Evolutionary conservation across 345 rosid species (phyloP).

Genomic region (Arabidopsis arenosa): DNA sequence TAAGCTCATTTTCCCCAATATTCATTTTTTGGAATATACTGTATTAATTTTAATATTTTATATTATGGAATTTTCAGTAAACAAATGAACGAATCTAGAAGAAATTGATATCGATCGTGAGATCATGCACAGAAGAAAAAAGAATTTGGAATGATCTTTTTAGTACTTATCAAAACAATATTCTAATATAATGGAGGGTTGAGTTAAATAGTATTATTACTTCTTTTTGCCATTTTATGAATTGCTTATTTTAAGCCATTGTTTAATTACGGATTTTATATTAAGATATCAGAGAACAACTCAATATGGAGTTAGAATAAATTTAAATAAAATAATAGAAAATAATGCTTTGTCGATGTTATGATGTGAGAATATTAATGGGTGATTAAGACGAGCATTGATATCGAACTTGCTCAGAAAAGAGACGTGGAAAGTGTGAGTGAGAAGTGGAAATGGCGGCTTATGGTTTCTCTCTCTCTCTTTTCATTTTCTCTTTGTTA

Average conservation of each 20-base stretch:
- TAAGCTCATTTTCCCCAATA: conserved; percentile 6
- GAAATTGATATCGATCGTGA: background rate
- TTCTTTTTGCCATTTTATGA: background rate
- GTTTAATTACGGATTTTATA: background rate
- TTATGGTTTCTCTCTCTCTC: conserved; percentile 12
- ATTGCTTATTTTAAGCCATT: background rate
- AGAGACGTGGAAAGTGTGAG: conserved; percentile 37
- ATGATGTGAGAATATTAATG: conserved; percentile 40
- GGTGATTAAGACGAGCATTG: conserved; percentile 44
- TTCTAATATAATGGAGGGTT: conserved; percentile 5
- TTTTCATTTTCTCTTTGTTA: background rate
- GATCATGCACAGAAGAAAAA: conserved; percentile 3
- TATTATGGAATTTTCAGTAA: background rate
- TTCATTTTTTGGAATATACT: background rate
- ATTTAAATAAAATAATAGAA: conserved; percentile 5
- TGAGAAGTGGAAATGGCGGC: conserved; percentile 48
- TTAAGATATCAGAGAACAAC: conserved; percentile 15
- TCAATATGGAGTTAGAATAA: conserved; percentile 25
- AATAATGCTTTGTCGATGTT: conserved; percentile 21
- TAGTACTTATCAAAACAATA: background rate
- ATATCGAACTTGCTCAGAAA: conserved; percentile 27
- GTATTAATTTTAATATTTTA: background rate
- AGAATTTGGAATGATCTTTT: background rate
- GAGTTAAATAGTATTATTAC: conserved; percentile 10
- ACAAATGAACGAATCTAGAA: conserved; percentile 22